Base-by-base conservation (phyloP, 106 monocot species). In the Dioscorea zingiberensis region DNA sequence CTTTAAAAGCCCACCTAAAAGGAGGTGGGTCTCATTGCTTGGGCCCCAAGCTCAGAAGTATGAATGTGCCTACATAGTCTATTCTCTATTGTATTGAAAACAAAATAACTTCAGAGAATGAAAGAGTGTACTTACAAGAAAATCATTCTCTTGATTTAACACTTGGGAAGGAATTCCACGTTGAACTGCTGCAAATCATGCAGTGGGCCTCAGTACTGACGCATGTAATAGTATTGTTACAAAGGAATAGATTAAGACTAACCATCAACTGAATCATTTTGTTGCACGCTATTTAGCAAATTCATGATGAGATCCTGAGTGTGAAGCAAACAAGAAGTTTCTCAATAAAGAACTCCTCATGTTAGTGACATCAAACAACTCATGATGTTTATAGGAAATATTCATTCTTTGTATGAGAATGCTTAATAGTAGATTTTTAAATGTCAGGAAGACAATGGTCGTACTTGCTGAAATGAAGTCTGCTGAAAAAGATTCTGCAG, bases 401-500 rank as follows among this genome's bases (percentile, higher is more conserved):
- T 27, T 23, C n/a, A 13, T 14, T 21, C 22, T 30, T 29, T 30
- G 29, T 17, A 17, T 2, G 28, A 24, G 15, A 22, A 23, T 22
- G 19, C 38, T 1, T 5, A 60, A 13, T 2, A 15, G 56, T 16
- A 21, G 22, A 58, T 11, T 64, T 24, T 58, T 13, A 51, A 63
- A 18, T 25, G 22, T 28, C 13, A 51, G 62, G 12, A 26, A 55
- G 13, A 60, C 14, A 60, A 10, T 10, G 21, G 7, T 27, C 58
- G 21, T 77, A 97, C 95, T 70, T 88, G 91, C 67, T 97, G 95
- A 79, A 97, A 88, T 45, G 85, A 85, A 63, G 88, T 84, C 68
- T 91, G 95, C 44, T 86, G 85, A 69, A 85, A 76, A 72, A 97
- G 81, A 79, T 92, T 91, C 62, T 97, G 85, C 71, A 97, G 88